Base-by-base conservation (phyloP, 805 yeast genomes). In the Saccharomycopsis javanensis region DNA sequence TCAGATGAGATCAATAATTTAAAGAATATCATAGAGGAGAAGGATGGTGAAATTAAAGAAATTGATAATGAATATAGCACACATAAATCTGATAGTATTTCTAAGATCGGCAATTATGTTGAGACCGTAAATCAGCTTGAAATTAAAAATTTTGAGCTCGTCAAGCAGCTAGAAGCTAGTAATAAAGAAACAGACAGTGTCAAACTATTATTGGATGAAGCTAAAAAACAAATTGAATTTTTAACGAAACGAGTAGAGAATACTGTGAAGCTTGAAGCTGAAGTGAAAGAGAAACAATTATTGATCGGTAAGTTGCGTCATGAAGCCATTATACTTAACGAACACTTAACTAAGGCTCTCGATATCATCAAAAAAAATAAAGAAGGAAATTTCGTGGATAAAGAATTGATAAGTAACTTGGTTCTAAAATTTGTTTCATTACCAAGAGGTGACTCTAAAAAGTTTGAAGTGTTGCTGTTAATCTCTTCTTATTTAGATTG, bases 391-490 rank as follows among this genome's bases (percentile, higher is more conserved):
- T 78, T 85, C 7, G 89, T 92, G 1, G 98, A 92, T 68, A 85
- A 86, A 66, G 96, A 91, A 68, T 79, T 94, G 60, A 82, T 94
- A 4, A 85, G 97, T 1, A 94, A 94, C 68, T 75, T 94, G 60
- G 73, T 94, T 54, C 78, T 94, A 16, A 88, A 94, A 56, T 94
- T 91, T 70, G 78, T 94, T 16, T 85, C 85, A 34, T 75, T 92
- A 31, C 97, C 96, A 5, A 76, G 99, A 60, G 96, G 94, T 1
- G 99, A 94, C 68, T 79, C 96, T 7, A 92, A 91, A 71, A 90
- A 94, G 70, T 94, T 87, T 67, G 98, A 94, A 75, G 96, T 94
- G 3, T 75, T 94, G 53, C 87, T 82, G 67, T 77, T 94, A 59
- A 85, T 94, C 46, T 79, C 96, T 10, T 87, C 88, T 59, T 83